Percentiles rank a stretch among this genome's conserved stretches.
Conservation (phyloP, 1,284 basidiomycete species). For the Sparassis latifolia region DNA sequence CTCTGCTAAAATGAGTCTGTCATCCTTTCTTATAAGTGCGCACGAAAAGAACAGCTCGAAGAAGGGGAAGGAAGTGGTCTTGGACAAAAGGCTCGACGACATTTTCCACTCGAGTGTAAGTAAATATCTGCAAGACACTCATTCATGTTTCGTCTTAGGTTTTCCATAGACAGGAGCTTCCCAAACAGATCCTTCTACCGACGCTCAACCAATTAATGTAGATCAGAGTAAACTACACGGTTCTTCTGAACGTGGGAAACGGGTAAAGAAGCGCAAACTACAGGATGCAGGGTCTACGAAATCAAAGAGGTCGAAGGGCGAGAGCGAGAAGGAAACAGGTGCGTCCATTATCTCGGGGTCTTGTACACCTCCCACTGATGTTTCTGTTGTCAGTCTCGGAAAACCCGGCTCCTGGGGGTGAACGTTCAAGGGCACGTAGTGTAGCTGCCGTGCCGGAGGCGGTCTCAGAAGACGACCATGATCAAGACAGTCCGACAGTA, state of each 20-base stretch:
- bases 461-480: no score
- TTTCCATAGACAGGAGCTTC: background rate
- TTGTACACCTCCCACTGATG: no score
- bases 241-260: no score
- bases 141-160: background rate
- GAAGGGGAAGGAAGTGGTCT: constrained; percentile 18
- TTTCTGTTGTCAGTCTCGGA: no score
- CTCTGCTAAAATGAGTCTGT: constrained; percentile 23
- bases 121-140: background rate
- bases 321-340: constrained; percentile 7
- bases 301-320: constrained; percentile 13
- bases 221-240: background rate
- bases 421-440: no score
- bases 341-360: background rate
- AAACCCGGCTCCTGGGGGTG: no score
- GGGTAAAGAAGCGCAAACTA: constrained; percentile 21
- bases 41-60: background rate
- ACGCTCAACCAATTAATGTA: no score
- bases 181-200: no score
- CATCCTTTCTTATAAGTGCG: constrained; percentile 24
- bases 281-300: constrained; percentile 9
- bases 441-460: no score
- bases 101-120: constrained; percentile 26
- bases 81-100: constrained; percentile 29
- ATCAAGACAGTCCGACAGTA: no score